Conservation (phyloP, 106 monocot genomes). For the Hemerocallis citrina region DNA sequence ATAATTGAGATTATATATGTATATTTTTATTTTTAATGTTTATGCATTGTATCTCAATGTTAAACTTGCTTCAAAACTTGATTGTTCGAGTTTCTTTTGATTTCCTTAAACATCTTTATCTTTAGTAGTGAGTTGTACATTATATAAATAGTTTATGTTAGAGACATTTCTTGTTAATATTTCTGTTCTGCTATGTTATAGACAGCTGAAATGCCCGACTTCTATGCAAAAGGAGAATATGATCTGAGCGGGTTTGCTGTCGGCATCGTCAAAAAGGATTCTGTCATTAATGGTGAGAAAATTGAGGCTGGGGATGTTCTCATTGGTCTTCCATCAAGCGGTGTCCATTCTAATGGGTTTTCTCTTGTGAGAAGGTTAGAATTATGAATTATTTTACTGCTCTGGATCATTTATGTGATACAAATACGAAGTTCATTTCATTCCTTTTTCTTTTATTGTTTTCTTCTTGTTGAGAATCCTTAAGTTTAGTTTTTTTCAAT, state of each 20-base stretch:
- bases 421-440: background rate
- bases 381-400: no score
- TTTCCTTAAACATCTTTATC: no score
- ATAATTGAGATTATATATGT: no score
- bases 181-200: constrained; percentile 9
- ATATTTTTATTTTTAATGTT: no score
- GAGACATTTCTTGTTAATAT: background rate
- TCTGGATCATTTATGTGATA: no score
- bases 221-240: constrained; percentile 86
- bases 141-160: background rate
- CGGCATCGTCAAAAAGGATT: constrained; percentile 78
- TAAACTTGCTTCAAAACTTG: no score
- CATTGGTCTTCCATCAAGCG: constrained; percentile 95
- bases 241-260: constrained; percentile 98
- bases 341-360: constrained; percentile 95
- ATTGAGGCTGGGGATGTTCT: constrained; percentile 71
- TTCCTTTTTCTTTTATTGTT: background rate
- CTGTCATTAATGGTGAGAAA: constrained; percentile 80
- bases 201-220: constrained; percentile 99
- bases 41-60: no score
- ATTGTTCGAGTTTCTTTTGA: no score
- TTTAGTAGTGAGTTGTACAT: background rate
- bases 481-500: background rate
- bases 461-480: no score
- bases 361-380: constrained; percentile 91